A percentile compares a stretch with the other conserved stretches of the same genome.
These are phyloP conservation scores for Pneumocystis carinii DNA, from an alignment of 1,139 yeast genomes.

Conservation along the genomic window DNA sequence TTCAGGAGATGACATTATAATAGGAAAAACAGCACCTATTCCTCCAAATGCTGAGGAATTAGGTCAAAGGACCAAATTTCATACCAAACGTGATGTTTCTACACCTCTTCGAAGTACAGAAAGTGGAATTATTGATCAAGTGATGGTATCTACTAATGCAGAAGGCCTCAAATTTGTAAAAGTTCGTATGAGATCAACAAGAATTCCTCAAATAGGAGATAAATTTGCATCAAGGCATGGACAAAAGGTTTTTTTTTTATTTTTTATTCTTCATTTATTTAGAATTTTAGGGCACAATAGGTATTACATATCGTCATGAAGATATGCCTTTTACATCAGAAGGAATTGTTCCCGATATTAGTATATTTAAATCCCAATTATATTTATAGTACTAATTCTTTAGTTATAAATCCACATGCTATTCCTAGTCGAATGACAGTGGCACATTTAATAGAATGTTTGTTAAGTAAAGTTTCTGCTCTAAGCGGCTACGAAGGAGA, in stretches of 20 bases:
- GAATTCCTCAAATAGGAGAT: slow-evolving; percentile 97
- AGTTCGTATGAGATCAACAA: slow-evolving; percentile 97
- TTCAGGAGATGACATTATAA: slow-evolving; percentile 94
- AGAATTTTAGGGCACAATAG: slow-evolving; percentile 64
- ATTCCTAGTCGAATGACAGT: slow-evolving; percentile 99
- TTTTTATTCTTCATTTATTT: background rate
- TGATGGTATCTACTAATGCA: slow-evolving; percentile 86
- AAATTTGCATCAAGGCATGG: slow-evolving; percentile 99
- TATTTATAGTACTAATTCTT: slow-evolving; percentile 17
- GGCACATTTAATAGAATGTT: slow-evolving; percentile 96
- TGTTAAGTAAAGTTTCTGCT: slow-evolving; percentile 86
- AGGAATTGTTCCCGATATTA: slow-evolving; percentile 78
- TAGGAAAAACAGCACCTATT: slow-evolving; percentile 96
- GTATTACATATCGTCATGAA: slow-evolving; percentile 95
- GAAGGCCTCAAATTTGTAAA: slow-evolving; percentile 95
- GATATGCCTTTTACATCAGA: slow-evolving; percentile 98
- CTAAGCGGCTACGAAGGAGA: slow-evolving; percentile 95
- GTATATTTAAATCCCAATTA: background rate
- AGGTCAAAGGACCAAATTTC: slow-evolving; percentile 96
- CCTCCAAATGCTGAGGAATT: slow-evolving; percentile 87
- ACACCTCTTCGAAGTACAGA: slow-evolving; percentile 95
- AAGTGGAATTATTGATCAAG: slow-evolving; percentile 97
- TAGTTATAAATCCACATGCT: slow-evolving; percentile 96
- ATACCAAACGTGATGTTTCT: slow-evolving; percentile 95
- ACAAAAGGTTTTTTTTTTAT: slow-evolving; percentile 38